Evolutionary conservation across 1,284 basidiomycete genomes (phyloP).

Genomic region (Golubevia sp.): DNA sequence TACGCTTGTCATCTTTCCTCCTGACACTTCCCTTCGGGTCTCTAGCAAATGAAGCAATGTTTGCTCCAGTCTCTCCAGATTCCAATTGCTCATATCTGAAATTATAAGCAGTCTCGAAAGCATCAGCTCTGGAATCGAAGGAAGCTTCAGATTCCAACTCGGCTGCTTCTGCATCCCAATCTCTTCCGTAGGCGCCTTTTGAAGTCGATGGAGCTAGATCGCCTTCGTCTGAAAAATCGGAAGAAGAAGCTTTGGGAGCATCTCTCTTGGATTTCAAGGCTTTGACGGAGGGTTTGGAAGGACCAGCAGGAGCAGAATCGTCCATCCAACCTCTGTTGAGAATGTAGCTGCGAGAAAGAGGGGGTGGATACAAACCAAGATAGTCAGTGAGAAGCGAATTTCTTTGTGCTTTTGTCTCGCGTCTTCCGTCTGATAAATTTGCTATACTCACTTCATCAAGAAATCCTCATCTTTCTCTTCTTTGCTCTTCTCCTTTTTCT

Average conservation of each 20-base stretch:
- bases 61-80: conserved; percentile 30
- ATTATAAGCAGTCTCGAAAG: conserved; percentile 59
- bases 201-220: not conserved
- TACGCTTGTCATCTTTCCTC: conserved; percentile 49
- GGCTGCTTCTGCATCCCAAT: conserved; percentile 57
- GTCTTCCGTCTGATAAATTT: too few relatives aligned
- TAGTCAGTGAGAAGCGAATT: too few relatives aligned
- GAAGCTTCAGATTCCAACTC: conserved; percentile 52
- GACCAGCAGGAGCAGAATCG: conserved; percentile 21
- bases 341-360: conserved; percentile 33
- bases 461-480: conserved; percentile 79
- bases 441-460: conserved; percentile 81
- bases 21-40: conserved; percentile 39
- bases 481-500: conserved; percentile 63
- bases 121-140: conserved; percentile 55
- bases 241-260: conserved; percentile 6
- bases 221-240: not conserved
- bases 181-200: conserved; percentile 21
- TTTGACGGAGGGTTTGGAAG: conserved; percentile 15
- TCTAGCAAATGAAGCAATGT: conserved; percentile 48
- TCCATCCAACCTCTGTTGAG: conserved; percentile 60
- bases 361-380: too few relatives aligned
- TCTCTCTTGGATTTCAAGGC: conserved; percentile 14
- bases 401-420: too few relatives aligned
- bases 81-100: conserved; percentile 56